Percentiles rank a stretch among this genome's conserved stretches.
phyloP scores from a whole-genome alignment of 169 alveolate genomes.

The Neospora caninum region DNA sequence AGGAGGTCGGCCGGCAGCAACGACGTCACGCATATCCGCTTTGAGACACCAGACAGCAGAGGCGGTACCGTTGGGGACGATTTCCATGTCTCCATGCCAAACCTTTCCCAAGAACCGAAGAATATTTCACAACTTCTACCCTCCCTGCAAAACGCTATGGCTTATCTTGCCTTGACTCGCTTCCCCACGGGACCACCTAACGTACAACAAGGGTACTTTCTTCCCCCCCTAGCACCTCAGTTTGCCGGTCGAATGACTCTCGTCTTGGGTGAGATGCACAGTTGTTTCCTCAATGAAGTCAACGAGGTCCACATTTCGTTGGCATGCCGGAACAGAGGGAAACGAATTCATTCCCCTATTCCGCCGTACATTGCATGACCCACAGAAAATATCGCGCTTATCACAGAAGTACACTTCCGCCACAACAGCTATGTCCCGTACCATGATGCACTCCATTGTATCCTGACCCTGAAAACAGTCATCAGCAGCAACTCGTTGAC shows the following conservation, averaged over 20 bases:
- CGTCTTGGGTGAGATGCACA: constrained; percentile 6
- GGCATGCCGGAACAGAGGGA: too few species aligned
- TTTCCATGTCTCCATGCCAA: constrained; percentile 23
- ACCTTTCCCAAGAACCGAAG: neutral
- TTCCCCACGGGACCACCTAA: neutral
- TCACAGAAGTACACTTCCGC: neutral
- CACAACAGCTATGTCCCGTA: neutral
- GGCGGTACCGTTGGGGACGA: neutral
- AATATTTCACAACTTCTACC: neutral
- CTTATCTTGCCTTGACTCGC: neutral
- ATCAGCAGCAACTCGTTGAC: too few species aligned
- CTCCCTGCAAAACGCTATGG: neutral
- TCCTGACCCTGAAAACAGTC: too few species aligned
- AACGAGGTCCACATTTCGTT: too few species aligned
- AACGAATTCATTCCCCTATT: neutral
- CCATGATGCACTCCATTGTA: neutral
- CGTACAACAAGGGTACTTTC: neutral
- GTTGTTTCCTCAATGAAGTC: too few species aligned
- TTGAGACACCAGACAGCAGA: neutral
- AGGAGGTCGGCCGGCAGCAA: neutral
- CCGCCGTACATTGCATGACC: neutral
- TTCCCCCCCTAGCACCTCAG: constrained; percentile 12
- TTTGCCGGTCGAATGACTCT: constrained; percentile 8
- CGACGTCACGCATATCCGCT: neutral
- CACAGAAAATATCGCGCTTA: neutral